Conservation (phyloP, 2,329 filamentous ascomycete species). For the Cytospora chrysosperma region DNA sequence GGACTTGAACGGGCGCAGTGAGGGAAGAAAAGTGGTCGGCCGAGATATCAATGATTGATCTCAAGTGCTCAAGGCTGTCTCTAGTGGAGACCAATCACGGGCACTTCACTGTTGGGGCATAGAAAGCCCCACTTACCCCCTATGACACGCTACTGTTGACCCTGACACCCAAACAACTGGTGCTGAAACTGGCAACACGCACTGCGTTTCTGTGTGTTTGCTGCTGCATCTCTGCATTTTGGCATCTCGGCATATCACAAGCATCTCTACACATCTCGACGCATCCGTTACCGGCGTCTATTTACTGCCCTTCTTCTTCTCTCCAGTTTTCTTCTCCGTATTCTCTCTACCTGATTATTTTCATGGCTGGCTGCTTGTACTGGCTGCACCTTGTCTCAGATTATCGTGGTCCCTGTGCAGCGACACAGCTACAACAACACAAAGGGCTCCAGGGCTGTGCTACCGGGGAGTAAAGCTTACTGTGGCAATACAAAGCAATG, state of each 20-base stretch:
- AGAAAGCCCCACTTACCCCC: not conserved
- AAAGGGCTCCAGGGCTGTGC: not conserved
- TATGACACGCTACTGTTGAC: not conserved
- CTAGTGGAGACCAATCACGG: slow-evolving; percentile 18
- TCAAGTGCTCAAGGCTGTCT: not conserved
- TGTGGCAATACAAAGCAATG: not conserved
- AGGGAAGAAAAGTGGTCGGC: slow-evolving; percentile 11
- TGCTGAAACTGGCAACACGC: no score
- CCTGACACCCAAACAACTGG: no score
- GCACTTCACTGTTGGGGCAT: not conserved
- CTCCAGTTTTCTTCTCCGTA: not conserved
- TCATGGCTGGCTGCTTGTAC: not conserved
- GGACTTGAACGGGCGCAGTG: not conserved
- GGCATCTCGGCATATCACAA: not conserved
- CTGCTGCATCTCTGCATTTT: not conserved
- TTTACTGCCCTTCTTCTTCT: no score
- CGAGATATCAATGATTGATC: slow-evolving; percentile 12
- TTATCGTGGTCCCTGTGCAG: not conserved
- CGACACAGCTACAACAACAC: no score
- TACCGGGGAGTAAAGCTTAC: not conserved
- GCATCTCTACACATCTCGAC: no score
- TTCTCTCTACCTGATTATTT: no score
- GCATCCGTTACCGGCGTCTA: no score
- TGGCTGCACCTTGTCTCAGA: not conserved
- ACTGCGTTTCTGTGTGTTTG: not conserved